Conservation (phyloP, 305 asterid genomes). For the Fraxinus latifolia region DNA sequence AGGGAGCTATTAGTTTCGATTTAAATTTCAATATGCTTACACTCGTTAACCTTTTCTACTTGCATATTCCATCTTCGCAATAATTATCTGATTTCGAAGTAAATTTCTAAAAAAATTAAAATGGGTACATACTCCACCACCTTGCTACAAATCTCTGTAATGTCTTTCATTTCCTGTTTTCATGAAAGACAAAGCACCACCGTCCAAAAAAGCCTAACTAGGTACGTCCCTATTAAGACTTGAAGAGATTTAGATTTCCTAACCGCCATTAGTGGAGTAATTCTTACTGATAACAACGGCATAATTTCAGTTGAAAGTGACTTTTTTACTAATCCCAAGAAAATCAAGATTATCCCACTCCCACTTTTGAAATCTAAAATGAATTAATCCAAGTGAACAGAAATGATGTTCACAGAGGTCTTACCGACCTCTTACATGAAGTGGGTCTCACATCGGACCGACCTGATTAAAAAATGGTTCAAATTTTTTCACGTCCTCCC, state of each 20-base stretch:
- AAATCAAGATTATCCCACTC: not conserved
- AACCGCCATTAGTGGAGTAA: not conserved
- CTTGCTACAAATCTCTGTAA: too few relatives aligned
- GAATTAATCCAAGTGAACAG: too few relatives aligned
- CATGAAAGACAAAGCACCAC: not conserved
- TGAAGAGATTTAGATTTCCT: not conserved
- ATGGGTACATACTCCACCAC: not conserved
- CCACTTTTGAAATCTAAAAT: not conserved
- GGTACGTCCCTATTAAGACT: not conserved
- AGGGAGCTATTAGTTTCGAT: too few relatives aligned
- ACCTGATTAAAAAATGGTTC: too few relatives aligned
- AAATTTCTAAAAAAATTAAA: too few relatives aligned
- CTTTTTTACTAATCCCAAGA: not conserved
- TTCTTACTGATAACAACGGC: too few relatives aligned
- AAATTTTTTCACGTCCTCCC: too few relatives aligned
- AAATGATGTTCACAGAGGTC: too few relatives aligned
- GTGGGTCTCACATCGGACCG: too few relatives aligned
- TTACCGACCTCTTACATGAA: too few relatives aligned
- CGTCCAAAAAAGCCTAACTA: not conserved
- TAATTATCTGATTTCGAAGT: not conserved
- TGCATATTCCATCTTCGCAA: not conserved
- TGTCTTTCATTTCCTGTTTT: not conserved
- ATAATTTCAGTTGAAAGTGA: not conserved
- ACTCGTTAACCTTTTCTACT: not conserved
- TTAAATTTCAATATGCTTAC: too few relatives aligned